Conservation (phyloP, 2,329 filamentous ascomycete genomes). For the Esteya vermicola region DNA sequence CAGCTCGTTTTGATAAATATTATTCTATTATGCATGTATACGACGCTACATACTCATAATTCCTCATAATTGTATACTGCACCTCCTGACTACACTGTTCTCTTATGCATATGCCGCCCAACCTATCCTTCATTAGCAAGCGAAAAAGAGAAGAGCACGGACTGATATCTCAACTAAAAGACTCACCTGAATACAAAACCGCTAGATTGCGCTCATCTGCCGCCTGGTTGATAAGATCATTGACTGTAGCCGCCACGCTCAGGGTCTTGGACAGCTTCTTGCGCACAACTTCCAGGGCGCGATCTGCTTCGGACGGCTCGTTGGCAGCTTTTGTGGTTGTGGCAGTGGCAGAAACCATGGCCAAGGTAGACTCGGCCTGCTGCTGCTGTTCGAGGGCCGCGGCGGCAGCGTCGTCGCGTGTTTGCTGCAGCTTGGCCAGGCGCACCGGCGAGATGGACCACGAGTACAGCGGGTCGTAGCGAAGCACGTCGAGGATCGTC, state of each 20-base stretch:
- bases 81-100: too few species aligned
- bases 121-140: slow-evolving; percentile 4
- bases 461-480: slow-evolving; percentile 94
- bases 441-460: slow-evolving; percentile 75
- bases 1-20: too few species aligned
- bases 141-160: not conserved
- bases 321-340: slow-evolving; percentile 23
- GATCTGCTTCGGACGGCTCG: slow-evolving; percentile 63
- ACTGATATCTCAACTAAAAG: too few species aligned
- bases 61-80: too few species aligned
- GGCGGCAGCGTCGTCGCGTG: slow-evolving; percentile 27
- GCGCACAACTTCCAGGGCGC: slow-evolving; percentile 81
- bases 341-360: not conserved
- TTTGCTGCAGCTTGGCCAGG: slow-evolving; percentile 50
- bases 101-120: slow-evolving; percentile 10
- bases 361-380: slow-evolving; percentile 11
- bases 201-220: slow-evolving; percentile 87
- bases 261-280: slow-evolving; percentile 93
- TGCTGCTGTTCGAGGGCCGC: slow-evolving; percentile 16
- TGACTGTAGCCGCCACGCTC: slow-evolving; percentile 89
- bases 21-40: too few species aligned
- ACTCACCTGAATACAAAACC: slow-evolving; percentile 66
- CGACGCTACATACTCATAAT: too few species aligned
- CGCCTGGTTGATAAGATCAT: slow-evolving; percentile 91
- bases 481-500: slow-evolving; percentile 92